phyloP scores from a whole-genome alignment of 2,329 filamentous ascomycete species.

The Cyclaneusma minus region DNA sequence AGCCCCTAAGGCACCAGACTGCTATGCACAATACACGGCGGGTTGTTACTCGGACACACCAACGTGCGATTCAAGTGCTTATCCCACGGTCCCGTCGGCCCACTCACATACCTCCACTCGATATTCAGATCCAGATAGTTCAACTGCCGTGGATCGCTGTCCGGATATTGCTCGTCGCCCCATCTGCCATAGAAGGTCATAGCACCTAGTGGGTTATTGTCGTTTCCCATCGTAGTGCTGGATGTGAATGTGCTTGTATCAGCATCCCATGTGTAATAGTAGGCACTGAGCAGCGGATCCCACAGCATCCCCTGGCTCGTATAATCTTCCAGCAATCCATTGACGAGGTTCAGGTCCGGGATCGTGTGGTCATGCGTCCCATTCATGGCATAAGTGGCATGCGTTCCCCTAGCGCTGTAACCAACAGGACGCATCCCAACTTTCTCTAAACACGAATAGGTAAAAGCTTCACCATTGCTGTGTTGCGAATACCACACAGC shows the following conservation, averaged over 20 bases:
- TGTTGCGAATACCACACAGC: conserved; percentile 50
- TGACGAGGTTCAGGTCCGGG: conserved; percentile 39
- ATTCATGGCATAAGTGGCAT: conserved; percentile 46
- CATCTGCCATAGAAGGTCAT: conserved; percentile 41
- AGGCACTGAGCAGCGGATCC: conserved; percentile 41
- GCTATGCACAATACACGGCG: background rate
- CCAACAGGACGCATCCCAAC: conserved; percentile 32
- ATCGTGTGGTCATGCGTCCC: conserved; percentile 49
- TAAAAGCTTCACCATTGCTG: conserved; percentile 44
- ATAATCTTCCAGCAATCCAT: conserved; percentile 35
- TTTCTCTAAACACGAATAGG: conserved; percentile 38
- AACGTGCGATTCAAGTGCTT: conserved; percentile 39
- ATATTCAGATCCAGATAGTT: conserved; percentile 26
- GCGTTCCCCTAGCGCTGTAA: conserved; percentile 43
- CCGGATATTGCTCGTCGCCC: conserved; percentile 44
- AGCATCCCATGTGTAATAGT: conserved; percentile 36
- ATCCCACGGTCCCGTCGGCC: conserved; percentile 44
- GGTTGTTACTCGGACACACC: conserved; percentile 34
- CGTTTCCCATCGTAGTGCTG: conserved; percentile 6
- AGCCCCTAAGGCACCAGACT: background rate
- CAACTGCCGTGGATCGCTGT: conserved; percentile 23
- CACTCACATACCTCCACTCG: conserved; percentile 35
- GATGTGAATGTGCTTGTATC: conserved; percentile 11
- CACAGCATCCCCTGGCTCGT: conserved; percentile 38
- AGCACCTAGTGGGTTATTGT: conserved; percentile 31